Evolutionary conservation across 176 grass and related monocot species (phyloP).

Genomic region (Eremochloa ophiuroides): DNA sequence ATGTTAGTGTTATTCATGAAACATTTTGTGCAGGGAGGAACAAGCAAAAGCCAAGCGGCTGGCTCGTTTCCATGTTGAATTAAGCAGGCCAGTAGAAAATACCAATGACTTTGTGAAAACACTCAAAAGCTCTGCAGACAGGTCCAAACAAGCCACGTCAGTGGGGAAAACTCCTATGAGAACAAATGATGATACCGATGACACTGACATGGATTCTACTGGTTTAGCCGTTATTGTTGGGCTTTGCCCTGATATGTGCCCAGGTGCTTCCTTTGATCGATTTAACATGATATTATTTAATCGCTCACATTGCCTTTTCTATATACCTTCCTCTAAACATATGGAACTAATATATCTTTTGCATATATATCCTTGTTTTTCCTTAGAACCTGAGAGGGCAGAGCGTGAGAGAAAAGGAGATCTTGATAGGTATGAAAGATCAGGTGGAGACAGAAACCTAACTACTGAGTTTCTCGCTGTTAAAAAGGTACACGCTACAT

Average conservation of each 20-base stretch:
- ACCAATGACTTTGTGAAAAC: constrained; percentile 37
- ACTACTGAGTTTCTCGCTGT: constrained; percentile 83
- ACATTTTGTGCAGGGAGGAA: constrained; percentile 58
- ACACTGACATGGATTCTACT: constrained; percentile 44
- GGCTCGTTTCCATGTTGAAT: constrained; percentile 75
- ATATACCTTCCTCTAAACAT: background rate
- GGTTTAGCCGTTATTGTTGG: constrained; percentile 58
- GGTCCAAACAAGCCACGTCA: constrained; percentile 39
- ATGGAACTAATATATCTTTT: background rate
- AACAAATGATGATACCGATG: constrained; percentile 20
- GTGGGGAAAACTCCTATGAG: constrained; percentile 2
- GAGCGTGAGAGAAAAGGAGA: constrained; percentile 98
- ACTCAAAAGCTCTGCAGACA: constrained; percentile 37
- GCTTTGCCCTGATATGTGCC: constrained; percentile 92
- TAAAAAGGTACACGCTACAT: constrained; percentile 65
- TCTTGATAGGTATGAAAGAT: constrained; percentile 88
- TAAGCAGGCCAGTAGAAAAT: constrained; percentile 60
- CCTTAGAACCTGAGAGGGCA: constrained; percentile 75
- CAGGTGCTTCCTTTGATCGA: constrained; percentile 49
- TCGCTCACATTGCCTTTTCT: background rate
- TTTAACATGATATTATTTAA: constrained; percentile 7
- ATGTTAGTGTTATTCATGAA: constrained; percentile 26
- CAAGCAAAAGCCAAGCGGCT: constrained; percentile 83
- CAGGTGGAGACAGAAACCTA: constrained; percentile 86
- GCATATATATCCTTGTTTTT: constrained; percentile 24